Percentiles rank a stretch among this genome's conserved stretches.
These are phyloP conservation scores for Grigorovia transvaalensis DNA, from an alignment of 805 yeast species.

Conservation along the genomic window DNA sequence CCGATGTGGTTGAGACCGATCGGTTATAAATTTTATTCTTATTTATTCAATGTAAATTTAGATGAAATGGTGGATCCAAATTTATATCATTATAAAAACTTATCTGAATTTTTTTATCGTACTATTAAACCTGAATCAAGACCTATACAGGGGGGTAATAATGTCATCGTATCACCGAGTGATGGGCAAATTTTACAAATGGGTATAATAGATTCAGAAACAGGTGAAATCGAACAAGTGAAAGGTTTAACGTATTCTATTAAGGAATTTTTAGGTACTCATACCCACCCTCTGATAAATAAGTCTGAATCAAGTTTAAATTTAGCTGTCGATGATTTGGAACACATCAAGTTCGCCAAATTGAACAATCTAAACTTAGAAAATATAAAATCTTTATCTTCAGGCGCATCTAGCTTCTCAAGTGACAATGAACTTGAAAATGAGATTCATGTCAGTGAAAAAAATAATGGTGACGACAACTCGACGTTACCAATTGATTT, in stretches of 20 bases:
- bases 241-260: conserved; percentile 92
- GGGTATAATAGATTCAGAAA: conserved; percentile 55
- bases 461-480: conserved; percentile 5
- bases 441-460: not conserved
- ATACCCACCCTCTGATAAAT: conserved; percentile 28
- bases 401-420: not conserved
- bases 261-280: conserved; percentile 72
- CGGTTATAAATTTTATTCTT: conserved; percentile 67
- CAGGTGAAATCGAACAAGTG: conserved; percentile 91
- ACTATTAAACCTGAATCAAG: conserved; percentile 67
- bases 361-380: conserved; percentile 52
- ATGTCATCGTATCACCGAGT: conserved; percentile 71
- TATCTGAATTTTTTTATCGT: conserved; percentile 88
- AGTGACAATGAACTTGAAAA: not conserved
- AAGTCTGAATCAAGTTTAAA: conserved; percentile 19
- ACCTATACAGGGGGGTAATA: conserved; percentile 55
- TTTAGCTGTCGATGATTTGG: conserved; percentile 33
- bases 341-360: conserved; percentile 64
- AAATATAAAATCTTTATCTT: not conserved
- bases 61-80: conserved; percentile 84
- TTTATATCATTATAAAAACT: conserved; percentile 60
- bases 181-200: conserved; percentile 85
- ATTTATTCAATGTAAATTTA: conserved; percentile 75
- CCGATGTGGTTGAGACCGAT: conserved; percentile 86
- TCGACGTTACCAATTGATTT: conserved; percentile 30